phyloP scores from a whole-genome alignment of 1,284 basidiomycete species.

The Trichosporon ovoides region DNA sequence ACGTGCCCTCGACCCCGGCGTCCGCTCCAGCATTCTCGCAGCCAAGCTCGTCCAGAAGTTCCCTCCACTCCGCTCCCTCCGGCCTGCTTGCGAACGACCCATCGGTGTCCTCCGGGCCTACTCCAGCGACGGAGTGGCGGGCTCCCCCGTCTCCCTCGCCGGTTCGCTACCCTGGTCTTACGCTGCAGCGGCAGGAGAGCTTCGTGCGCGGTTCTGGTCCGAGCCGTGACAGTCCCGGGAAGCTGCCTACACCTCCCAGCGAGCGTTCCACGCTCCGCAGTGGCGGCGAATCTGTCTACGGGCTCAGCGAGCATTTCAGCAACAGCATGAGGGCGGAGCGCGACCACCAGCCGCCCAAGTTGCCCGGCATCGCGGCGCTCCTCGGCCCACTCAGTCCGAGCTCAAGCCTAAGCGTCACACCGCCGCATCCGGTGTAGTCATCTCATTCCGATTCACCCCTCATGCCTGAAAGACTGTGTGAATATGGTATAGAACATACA shows the following conservation, averaged over 20 bases:
- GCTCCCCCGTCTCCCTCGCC: not conserved
- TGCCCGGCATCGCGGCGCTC: too few species aligned
- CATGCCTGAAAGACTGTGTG: too few species aligned
- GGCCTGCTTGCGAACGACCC: not conserved
- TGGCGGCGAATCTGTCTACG: not conserved
- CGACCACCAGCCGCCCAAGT: not conserved
- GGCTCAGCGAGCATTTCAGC: not conserved
- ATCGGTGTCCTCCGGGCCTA: not conserved
- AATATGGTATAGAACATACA: too few species aligned
- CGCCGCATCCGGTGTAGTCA: too few species aligned
- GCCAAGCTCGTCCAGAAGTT: too few species aligned
- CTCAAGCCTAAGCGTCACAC: too few species aligned
- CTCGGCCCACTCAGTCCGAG: too few species aligned
- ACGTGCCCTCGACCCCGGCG: too few species aligned
- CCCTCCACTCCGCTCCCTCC: too few species aligned
- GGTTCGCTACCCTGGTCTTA: not conserved
- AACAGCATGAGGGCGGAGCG: not conserved
- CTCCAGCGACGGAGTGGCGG: not conserved
- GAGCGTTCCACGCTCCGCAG: not conserved
- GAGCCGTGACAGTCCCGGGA: not conserved
- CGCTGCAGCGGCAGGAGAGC: not conserved
- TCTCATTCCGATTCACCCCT: too few species aligned
- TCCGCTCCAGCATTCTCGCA: too few species aligned
- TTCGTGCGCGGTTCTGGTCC: not conserved
- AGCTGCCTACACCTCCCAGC: not conserved